Percentiles rank a stretch among this genome's conserved stretches.
These are phyloP conservation scores for Citrullus colocynthis DNA, from an alignment of 306 rosid species.

Conservation along the genomic window DNA sequence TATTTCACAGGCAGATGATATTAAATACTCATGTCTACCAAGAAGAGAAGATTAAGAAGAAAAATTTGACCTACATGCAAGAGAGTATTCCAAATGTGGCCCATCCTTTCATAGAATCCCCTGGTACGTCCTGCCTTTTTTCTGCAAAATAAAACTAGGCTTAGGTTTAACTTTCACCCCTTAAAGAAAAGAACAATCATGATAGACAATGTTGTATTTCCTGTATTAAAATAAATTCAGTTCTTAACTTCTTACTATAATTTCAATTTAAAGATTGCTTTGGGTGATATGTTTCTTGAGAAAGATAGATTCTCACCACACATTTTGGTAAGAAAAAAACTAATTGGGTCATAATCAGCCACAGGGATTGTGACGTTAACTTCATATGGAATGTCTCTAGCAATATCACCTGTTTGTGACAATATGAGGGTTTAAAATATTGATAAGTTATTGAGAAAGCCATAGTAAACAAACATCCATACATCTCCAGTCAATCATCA, in stretches of 20 bases:
- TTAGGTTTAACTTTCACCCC: neutral
- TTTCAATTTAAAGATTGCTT: neutral
- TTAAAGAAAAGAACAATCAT: neutral
- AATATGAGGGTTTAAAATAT: conserved; percentile 4
- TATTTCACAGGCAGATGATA: neutral
- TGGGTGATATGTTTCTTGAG: neutral
- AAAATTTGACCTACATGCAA: conserved; percentile 56
- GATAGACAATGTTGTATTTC: neutral
- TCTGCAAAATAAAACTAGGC: conserved; percentile 36
- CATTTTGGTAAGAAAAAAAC: conserved; percentile 64
- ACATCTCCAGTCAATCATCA: conserved; percentile 90
- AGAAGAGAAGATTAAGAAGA: neutral
- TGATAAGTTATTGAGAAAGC: conserved; percentile 6
- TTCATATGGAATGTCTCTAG: conserved; percentile 43
- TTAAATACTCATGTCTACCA: neutral
- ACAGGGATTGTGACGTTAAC: conserved; percentile 75
- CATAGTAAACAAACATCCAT: conserved; percentile 21
- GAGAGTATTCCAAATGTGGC: conserved; percentile 79
- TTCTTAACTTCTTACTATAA: neutral
- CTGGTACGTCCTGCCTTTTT: conserved; percentile 36
- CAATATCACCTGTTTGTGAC: conserved; percentile 42
- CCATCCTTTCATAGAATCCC: conserved; percentile 64
- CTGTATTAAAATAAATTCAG: neutral
- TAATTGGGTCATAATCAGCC: conserved; percentile 65
- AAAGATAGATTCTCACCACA: conserved; percentile 47